Evolutionary conservation across 2,329 filamentous ascomycete genomes (phyloP), one percentile per base, ranked within the genome.

Genomic region (Colletotrichum cuscutae): DNA sequence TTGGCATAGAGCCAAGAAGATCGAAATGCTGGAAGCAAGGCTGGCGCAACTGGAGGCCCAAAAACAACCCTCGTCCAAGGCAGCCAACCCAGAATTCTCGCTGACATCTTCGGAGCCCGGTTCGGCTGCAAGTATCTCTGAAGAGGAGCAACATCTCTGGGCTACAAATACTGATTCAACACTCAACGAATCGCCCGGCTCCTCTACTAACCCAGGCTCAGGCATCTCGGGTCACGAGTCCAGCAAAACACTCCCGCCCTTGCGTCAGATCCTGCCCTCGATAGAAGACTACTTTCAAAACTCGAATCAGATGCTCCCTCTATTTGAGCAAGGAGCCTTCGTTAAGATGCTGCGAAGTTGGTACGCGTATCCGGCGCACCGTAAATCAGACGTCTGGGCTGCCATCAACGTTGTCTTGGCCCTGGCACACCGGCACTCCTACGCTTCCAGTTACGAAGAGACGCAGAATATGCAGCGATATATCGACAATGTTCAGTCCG

Each of bases 401-500:
- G 69, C 77, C 69, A 64, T 82, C 76, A 70, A 80, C 76, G 35
- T 79, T 68, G 61, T 75, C 1, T 57, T 76, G 2, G 76, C 79
- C 5, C 52, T 73, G 0, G 57, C 67, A 6, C 32, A 35, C 4
- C 53, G 70, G n/a, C 65, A 72, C 2, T 64, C 64, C 0, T 72
- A 68, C n/a, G 69, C 65, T 1, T 68, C 69, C 11, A 72, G 65
- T n/a, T 2, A 30, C 8, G 42, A 62, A 1, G 65, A 54, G 24
- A 72, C 65, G 1, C 65, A 68, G 12, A 58, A 68, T 0, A 72
- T 72, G 70, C 70, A 65, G 32, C n/a, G 26, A 1, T 69, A 65
- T 32, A 72, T 80, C 28, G 73, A 76, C 6, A 80, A 78, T 28
- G 79, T 77, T 0, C 79, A 79, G 53, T 77, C 66, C 9, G 76